Evolutionary conservation across 2,329 filamentous ascomycete genomes (phyloP), one percentile per base, ranked within the genome.

Genomic region (Nemania serpens): DNA sequence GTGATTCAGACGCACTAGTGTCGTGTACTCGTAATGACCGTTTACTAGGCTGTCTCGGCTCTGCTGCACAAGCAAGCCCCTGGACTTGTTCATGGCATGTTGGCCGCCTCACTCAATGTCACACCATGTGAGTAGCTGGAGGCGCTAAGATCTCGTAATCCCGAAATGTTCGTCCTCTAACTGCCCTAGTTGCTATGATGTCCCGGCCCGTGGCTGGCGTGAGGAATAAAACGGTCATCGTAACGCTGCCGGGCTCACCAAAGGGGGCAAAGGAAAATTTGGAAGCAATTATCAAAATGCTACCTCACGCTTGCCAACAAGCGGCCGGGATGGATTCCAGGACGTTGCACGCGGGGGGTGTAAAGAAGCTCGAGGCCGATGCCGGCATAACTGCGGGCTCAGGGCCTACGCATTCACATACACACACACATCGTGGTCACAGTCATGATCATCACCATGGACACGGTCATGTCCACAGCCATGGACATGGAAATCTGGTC

Each of bases 191-290:
- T 77, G 95, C 95, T 46, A 89, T 97, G 80, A 99, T 99, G 95
- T 91, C 95, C 53, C 86, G 95, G 47, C 95, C 95, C 4, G 91
- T 96, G 12, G 95, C 95, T 20, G 95, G 95, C 2, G 88, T 96
- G 2, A 84, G 95, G 34, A 88, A 94, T 64, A 87, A 87, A 62
- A 89, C 91, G 0, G 76, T 99, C 54, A 90, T 99, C 22, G 78
- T 97, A 63, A 99, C 95, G 0, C 80, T 99, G 3, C 95, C 95
- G 0, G 95, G 95, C 1, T 98, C 94, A 0, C 95, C 95, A 0
- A 98, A 98, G 75, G 95, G 93, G 1, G 95, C 95, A 9, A 91
- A 88, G 71, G 95, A 99, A 78, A 99, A 98, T 71, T 83, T 99
- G 0, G 88, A 95, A 71, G 88, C 93, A 1, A 82, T 99, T 6